Evolutionary conservation across 169 alveolate species (phyloP).

Genomic region (Neospora caninum): DNA sequence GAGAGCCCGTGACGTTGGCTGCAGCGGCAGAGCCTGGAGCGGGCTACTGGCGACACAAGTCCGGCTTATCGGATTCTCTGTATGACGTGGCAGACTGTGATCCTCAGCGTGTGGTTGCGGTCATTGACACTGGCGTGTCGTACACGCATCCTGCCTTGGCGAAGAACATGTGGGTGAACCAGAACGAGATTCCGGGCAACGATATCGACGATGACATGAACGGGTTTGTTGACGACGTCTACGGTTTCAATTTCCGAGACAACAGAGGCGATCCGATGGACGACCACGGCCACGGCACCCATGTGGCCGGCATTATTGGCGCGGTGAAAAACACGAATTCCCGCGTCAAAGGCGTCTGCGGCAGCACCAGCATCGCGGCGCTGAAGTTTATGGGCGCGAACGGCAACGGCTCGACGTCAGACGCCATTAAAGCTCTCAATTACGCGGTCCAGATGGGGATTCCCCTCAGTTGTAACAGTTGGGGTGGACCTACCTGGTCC

Average conservation of each 20-base stretch:
- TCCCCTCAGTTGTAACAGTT: slow-evolving; percentile 71
- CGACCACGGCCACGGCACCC: slow-evolving; percentile 82
- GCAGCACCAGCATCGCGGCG: slow-evolving; percentile 68
- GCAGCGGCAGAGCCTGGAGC: not conserved
- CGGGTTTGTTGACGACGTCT: slow-evolving; percentile 77
- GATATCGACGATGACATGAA: slow-evolving; percentile 79
- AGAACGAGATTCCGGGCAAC: slow-evolving; percentile 71
- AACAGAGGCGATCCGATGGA: slow-evolving; percentile 72
- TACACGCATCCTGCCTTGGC: slow-evolving; percentile 74
- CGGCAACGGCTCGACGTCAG: slow-evolving; percentile 69
- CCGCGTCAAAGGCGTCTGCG: slow-evolving; percentile 46
- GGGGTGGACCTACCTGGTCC: slow-evolving; percentile 77
- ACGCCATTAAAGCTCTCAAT: slow-evolving; percentile 73
- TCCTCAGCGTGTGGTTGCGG: slow-evolving; percentile 71
- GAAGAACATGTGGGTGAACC: slow-evolving; percentile 74
- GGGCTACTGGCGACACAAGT: slow-evolving; percentile 18
- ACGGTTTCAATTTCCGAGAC: slow-evolving; percentile 77
- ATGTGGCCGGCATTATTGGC: slow-evolving; percentile 81
- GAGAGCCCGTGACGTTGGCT: not conserved
- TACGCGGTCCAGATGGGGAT: slow-evolving; percentile 77
- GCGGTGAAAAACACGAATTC: slow-evolving; percentile 59
- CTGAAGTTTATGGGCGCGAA: slow-evolving; percentile 66
- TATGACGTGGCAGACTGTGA: not conserved
- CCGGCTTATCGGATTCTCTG: not conserved
- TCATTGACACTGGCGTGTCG: slow-evolving; percentile 79